phyloP scores from a whole-genome alignment of 768 basidiomycete species.

The Lactarius quietus region DNA sequence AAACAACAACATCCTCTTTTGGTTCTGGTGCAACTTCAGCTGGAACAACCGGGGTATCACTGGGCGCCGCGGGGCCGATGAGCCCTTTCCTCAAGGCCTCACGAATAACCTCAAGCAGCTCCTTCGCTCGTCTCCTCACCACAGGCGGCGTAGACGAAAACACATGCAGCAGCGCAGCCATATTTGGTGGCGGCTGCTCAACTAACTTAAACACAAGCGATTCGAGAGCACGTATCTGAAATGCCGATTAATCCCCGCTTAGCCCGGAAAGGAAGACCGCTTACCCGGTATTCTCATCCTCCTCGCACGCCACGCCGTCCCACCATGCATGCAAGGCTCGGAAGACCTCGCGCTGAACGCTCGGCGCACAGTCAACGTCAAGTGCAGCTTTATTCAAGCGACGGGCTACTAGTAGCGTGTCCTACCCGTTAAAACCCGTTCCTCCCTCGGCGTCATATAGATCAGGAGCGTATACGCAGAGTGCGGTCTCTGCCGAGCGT shows the following conservation, averaged over 20 bases:
- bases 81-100: slow-evolving; percentile 40
- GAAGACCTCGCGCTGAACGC: slow-evolving; percentile 60
- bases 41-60: background rate
- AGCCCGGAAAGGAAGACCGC: background rate
- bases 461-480: slow-evolving; percentile 72
- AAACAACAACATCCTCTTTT: slow-evolving; percentile 9
- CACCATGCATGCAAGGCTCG: slow-evolving; percentile 78
- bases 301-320: slow-evolving; percentile 69
- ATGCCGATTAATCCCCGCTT: slow-evolving; percentile 8
- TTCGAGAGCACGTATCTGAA: slow-evolving; percentile 71
- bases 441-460: slow-evolving; percentile 64
- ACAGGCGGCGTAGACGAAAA: slow-evolving; percentile 63
- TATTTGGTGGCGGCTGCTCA: slow-evolving; percentile 66
- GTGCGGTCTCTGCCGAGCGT: slow-evolving; percentile 66
- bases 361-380: slow-evolving; percentile 36
- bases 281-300: slow-evolving; percentile 83
- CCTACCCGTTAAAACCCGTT: slow-evolving; percentile 70
- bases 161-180: slow-evolving; percentile 55
- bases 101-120: slow-evolving; percentile 59
- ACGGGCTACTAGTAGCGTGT: slow-evolving; percentile 62
- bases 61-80: slow-evolving; percentile 1
- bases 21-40: background rate
- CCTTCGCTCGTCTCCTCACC: slow-evolving; percentile 56
- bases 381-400: slow-evolving; percentile 77
- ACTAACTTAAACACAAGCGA: too few species aligned